Base-by-base conservation (phyloP, 345 rosid species). In the Lepidium aucheri region DNA sequence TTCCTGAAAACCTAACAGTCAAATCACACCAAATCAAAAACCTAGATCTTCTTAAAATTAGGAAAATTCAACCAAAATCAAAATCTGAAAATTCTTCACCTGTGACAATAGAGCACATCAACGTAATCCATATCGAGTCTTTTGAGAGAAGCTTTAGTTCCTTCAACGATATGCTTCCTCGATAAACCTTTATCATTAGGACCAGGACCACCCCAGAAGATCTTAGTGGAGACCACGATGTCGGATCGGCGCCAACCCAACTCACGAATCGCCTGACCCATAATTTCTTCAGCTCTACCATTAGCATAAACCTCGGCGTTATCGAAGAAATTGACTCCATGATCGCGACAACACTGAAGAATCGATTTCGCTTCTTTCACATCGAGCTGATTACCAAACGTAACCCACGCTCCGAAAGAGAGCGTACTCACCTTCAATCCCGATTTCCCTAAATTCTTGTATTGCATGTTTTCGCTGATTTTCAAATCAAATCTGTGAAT, bases 291-390 rank as follows among this genome's bases (percentile, higher is more conserved):
- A 4, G 99, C 99, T 1, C 97, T 83, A 32, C 97, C 99, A 58
- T 88, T 90, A 64, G 96, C 97, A 57, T 94, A 94, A 57, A 94
- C 99, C 83, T 94, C 97, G 18, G 99, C 97, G 82, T 94, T 94
- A 60, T 94, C 99, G 79, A 94, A 94, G 89, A 94, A 94, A 77
- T 90, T 94, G 73, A 94, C 99, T 17, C 99, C 97, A 34, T 78
- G 55, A 70, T 88, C 97, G 2, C 94, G 78, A 82, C 97, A 88
- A 74, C 99, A 94, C 72, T 88, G 96, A 30, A 90, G 83, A 45
- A 94, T 72, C 30, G 99, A 90, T 67, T 90, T 94, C 4, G 93
- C 99, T 59, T 94, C 99, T 68, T 90, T 94, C 28, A 94, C 97
- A 69, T 94, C 99, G 6, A 94, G 85, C 77, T 94, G 97, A 74